Evolutionary conservation across 1,284 basidiomycete species (phyloP), one percentile per base, ranked within the genome.

Genomic region (Veloboletus limbatus): DNA sequence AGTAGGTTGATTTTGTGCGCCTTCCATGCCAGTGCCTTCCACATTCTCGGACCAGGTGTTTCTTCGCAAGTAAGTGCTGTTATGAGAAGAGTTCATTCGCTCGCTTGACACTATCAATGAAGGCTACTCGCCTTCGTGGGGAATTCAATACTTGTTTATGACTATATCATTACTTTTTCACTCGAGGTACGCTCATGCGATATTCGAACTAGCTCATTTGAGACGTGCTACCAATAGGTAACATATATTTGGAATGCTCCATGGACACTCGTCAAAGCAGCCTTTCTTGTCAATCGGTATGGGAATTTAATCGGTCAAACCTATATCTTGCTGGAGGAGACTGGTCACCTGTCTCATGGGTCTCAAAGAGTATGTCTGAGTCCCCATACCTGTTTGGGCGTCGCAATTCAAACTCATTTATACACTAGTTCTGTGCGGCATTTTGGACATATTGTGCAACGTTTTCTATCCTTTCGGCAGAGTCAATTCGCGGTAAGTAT

Each of bases 301-400:
- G 33, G 13, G 13, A 35, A 13, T n/a, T 22, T 35, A 14, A 14
- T 22, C 20, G 33, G 33, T 6, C 43, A 44, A 10, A 25, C 10
- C 9, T 37, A 10, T 8, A 18, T 44, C 28, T 13, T 37, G 22
- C 27, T 44, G 43, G 35, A 44, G 21, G 43, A 38, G 34, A 31
- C 11, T 4, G 26, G n/a, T 20, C 6, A 13, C 42, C 42, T 36
- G 3, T 27, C 26, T 14, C 34, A 36, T 18, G 27, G 34, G 7
- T 36, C 42, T 30, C 27, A 28, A 17, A 10, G 17, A 14, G 41
- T 36, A 43, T 21, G 7, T 5, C 2, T 2, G n/a, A n/a, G n/a
- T n/a, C n/a, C n/a, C 16, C 2, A 10, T 8, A 25, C 6, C 9
- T 10, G 9, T 16, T 5, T 17, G 8, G 5, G n/a, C 4, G 9